phyloP scores from a whole-genome alignment of 202 grass and related monocot species.

The Musa balbisiana region DNA sequence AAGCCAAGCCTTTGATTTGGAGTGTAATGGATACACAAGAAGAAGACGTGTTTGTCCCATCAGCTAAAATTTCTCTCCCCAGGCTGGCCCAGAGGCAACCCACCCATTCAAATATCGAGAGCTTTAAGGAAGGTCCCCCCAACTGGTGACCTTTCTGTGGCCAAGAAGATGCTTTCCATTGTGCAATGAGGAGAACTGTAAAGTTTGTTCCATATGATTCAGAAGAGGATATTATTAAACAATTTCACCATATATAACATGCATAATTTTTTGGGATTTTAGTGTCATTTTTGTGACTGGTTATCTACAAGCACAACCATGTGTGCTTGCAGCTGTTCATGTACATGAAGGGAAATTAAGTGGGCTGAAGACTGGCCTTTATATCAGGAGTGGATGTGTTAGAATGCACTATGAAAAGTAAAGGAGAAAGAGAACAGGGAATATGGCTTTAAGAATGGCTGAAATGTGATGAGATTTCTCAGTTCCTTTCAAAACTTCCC shows the following conservation, averaged over 20 bases:
- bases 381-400: not conserved
- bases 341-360: not conserved
- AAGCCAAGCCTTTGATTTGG: not conserved
- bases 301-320: not conserved
- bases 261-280: not conserved
- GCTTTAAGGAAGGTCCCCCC: not conserved
- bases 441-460: slow-evolving; percentile 4
- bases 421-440: not conserved
- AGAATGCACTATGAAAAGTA: not conserved
- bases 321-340: slow-evolving; percentile 1
- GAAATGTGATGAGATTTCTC: slow-evolving; percentile 10
- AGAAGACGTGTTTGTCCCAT: not conserved
- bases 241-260: not conserved
- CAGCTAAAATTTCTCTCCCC: not conserved
- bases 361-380: not conserved
- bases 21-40: not conserved
- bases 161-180: not conserved
- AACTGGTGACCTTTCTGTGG: not conserved
- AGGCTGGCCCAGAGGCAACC: too few relatives aligned
- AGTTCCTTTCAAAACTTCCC: not conserved
- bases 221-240: not conserved
- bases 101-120: not conserved
- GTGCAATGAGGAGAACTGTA: not conserved
- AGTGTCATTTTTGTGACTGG: not conserved
- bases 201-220: too few relatives aligned